Evolutionary conservation across 176 grass and related monocot genomes (phyloP).

Genomic region (Olyra latifolia): DNA sequence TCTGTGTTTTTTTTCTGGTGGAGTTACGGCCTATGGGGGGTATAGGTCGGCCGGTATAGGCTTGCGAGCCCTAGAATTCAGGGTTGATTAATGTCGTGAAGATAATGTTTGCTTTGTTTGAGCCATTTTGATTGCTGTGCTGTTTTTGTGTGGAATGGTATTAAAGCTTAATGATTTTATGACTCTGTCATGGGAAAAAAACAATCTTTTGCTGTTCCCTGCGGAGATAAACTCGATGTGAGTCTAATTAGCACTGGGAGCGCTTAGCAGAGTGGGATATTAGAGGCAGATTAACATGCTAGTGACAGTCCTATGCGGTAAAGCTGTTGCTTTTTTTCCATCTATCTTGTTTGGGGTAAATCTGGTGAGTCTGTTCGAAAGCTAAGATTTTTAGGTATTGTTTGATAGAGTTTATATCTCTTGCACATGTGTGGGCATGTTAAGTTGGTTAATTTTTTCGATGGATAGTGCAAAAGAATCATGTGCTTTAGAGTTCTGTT

Average conservation of each 20-base stretch:
- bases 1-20: not conserved
- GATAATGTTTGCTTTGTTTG: not conserved
- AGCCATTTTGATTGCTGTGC: not conserved
- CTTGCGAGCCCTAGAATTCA: not conserved
- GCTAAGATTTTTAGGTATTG: not conserved
- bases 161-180: not conserved
- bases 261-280: not conserved
- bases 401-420: not conserved
- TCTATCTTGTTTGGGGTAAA: not conserved
- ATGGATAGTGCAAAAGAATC: not conserved
- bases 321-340: not conserved
- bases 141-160: not conserved
- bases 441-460: constrained; percentile 2
- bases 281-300: not conserved
- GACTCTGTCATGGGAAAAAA: not conserved
- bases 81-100: constrained; percentile 25
- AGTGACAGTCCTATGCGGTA: not conserved
- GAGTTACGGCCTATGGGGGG: not conserved
- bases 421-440: not conserved
- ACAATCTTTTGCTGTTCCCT: not conserved
- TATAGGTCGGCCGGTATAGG: not conserved
- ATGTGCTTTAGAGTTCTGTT: not conserved
- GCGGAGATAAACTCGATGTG: not conserved
- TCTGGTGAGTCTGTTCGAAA: not conserved
- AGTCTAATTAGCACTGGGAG: not conserved